Conservation (phyloP, 805 yeast genomes). For the Metschnikowia gruessii region DNA sequence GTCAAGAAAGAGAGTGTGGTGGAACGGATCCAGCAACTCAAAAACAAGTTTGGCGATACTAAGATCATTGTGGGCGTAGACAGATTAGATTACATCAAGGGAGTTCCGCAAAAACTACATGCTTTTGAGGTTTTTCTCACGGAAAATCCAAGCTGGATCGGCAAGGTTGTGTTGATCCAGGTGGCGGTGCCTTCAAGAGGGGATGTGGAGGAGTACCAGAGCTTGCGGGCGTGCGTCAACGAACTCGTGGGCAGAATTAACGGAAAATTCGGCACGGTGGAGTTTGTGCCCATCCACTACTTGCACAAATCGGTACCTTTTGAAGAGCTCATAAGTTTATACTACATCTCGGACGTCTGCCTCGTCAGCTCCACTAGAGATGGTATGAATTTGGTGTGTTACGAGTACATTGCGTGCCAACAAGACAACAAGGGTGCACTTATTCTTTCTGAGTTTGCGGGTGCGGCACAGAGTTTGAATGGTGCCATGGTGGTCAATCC, state of each 20-base stretch:
- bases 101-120: constrained; percentile 95
- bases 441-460: constrained; percentile 92
- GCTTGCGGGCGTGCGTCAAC: constrained; percentile 87
- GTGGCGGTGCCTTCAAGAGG: constrained; percentile 98
- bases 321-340: constrained; percentile 85
- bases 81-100: constrained; percentile 93
- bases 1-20: constrained; percentile 60
- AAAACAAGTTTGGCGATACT: constrained; percentile 62
- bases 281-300: constrained; percentile 96
- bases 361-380: constrained; percentile 92
- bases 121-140: constrained; percentile 90
- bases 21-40: constrained; percentile 61
- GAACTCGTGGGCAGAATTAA: constrained; percentile 96
- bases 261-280: constrained; percentile 94
- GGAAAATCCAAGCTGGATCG: constrained; percentile 97
- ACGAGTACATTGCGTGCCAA: constrained; percentile 97
- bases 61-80: constrained; percentile 96
- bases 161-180: constrained; percentile 92
- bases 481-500: constrained; percentile 95
- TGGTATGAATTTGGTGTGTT: constrained; percentile 96
- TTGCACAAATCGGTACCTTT: constrained; percentile 90
- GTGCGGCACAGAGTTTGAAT: constrained; percentile 97
- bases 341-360: constrained; percentile 85
- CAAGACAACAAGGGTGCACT: constrained; percentile 79
- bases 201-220: constrained; percentile 97